Base-by-base conservation (phyloP, 441 rosid species). In the Gossypium schwendimanii region DNA sequence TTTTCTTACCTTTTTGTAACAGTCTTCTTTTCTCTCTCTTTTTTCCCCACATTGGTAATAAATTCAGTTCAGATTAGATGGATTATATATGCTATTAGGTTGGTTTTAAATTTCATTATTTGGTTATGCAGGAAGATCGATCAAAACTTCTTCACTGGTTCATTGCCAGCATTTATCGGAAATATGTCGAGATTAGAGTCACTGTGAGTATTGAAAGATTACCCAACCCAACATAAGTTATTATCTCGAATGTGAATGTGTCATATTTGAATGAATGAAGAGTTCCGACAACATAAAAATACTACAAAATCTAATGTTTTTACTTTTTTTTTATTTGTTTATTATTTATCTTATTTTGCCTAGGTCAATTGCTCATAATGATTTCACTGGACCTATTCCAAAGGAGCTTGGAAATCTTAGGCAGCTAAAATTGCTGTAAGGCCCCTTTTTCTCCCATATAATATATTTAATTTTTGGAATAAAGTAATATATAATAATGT, bases 1-100 rank as follows among this genome's bases (percentile, higher is more conserved):
- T 71, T 81, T 61, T 60, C 81, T 88, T 41, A 58, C 55, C 52
- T 73, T 79, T 77, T 74, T 88, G 88, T 85, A 84, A n/a, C 84
- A 49, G 12, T 41, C 14, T 28, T 44, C 3, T 1, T 44, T 44
- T 44, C 49, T 44, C 4, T 26, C 4, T 26, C 31, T 26, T 26
- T 26, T 26, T 26, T 3, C 49, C 49, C 11, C 33, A 28, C 33
- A 28, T 28, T 4, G 3, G 33, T 28, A 3, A 4, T 28, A 4
- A 28, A 28, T 3, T 28, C 33, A 4, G 33, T 28, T 28, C 33
- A 28, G 33, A 28, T 28, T 4, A 28, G 33, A 4, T 4, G 33
- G 33, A 28, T 4, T 4, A 4, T 4, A 4, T 28, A 28, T 4
- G 33, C 3, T 28, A 31, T 31, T 31, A 31, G 6, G 33, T 31